Evolutionary conservation across 2,329 filamentous ascomycete species (phyloP).

Genomic region (Aspergillus carbonarius): DNA sequence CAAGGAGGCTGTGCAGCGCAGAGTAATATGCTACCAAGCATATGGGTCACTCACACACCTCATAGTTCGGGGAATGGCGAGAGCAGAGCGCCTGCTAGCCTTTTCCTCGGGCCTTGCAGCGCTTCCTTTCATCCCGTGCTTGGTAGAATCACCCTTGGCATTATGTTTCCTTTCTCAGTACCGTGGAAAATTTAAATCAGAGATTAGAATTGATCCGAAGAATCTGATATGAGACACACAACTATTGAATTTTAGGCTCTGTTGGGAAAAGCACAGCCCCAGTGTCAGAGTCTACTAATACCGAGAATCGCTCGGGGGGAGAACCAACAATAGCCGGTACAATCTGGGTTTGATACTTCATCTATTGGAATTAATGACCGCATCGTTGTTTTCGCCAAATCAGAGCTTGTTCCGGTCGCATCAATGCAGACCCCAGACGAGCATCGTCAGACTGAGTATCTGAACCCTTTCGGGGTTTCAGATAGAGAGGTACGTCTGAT

Average conservation of each 20-base stretch:
- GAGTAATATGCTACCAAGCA: not conserved
- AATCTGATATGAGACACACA: not conserved
- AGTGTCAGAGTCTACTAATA: not conserved
- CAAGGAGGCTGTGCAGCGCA: not conserved
- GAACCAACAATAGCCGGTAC: not conserved
- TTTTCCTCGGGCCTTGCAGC: not conserved
- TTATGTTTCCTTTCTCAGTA: not conserved
- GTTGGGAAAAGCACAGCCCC: not conserved
- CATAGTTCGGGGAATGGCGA: not conserved
- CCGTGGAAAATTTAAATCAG: not conserved
- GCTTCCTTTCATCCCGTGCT: not conserved
- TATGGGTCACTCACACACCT: not conserved
- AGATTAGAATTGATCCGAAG: not conserved
- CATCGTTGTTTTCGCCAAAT: conserved; percentile 1
- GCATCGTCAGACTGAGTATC: conserved; percentile 9
- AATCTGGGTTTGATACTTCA: not conserved
- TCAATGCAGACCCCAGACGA: conserved; percentile 19
- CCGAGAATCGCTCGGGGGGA: not conserved
- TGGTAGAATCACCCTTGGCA: not conserved
- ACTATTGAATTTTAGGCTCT: not conserved
- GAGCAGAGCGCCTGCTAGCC: not conserved
- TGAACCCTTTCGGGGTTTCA: conserved; percentile 14
- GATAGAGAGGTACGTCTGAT: conserved; percentile 14
- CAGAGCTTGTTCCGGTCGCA: conserved; percentile 11
- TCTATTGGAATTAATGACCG: not conserved